These are phyloP conservation scores for Orbilia oligospora DNA, from an alignment of 2,329 filamentous ascomycete genomes.

Conservation along the genomic window DNA sequence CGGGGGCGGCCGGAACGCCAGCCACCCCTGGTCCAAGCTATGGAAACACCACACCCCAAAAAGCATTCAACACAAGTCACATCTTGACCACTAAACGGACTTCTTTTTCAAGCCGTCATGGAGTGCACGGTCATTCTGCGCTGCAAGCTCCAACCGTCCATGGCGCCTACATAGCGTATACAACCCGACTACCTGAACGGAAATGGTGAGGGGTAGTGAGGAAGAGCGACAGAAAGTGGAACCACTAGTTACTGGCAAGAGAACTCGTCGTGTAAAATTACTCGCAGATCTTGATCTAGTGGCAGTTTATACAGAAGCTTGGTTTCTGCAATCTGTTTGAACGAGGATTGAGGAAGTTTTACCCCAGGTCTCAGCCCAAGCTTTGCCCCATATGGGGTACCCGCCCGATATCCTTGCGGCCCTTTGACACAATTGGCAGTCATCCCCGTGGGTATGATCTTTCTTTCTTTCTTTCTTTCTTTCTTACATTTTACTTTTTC, in stretches of 20 bases:
- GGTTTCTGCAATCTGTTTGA: conserved; percentile 10
- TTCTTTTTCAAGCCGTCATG: conserved; percentile 39
- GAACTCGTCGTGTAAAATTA: conserved; percentile 46
- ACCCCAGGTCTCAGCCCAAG: conserved; percentile 49
- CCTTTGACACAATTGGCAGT: conserved; percentile 58
- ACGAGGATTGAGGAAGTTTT: conserved; percentile 24
- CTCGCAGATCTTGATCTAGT: conserved; percentile 55
- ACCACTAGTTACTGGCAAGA: conserved; percentile 6
- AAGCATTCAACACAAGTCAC: conserved; percentile 35
- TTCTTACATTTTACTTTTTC: neutral
- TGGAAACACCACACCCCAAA: conserved; percentile 43
- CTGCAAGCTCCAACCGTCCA: neutral
- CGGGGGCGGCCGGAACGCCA: conserved; percentile 45
- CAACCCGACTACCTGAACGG: conserved; percentile 12
- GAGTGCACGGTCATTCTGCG: conserved; percentile 31
- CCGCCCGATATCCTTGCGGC: conserved; percentile 51
- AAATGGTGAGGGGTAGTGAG: conserved; percentile 38
- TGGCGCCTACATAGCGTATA: conserved; percentile 53
- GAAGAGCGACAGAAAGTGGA: conserved; percentile 35
- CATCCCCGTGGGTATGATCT: conserved; percentile 43
- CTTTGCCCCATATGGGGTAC: conserved; percentile 54
- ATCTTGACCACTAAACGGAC: conserved; percentile 30
- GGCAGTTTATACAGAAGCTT: conserved; percentile 53
- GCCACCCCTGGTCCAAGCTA: conserved; percentile 28
- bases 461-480: too few relatives aligned